Base-by-base conservation (phyloP, 2,329 filamentous ascomycete genomes). In the Penicillium psychrosexuale region DNA sequence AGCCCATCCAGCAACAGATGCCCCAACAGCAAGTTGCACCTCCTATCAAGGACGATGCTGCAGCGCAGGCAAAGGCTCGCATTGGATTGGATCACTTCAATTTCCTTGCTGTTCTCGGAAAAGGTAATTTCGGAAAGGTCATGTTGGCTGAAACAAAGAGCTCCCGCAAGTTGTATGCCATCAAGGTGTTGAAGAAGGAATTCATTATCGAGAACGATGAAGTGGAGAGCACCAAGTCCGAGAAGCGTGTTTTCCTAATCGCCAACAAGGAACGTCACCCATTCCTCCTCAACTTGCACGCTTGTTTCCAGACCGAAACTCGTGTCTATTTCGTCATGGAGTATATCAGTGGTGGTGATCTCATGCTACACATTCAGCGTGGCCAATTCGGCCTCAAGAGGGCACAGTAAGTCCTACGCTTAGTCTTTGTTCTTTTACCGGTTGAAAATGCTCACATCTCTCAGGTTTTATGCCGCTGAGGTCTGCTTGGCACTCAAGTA, bases 161-260 rank as follows among this genome's bases (percentile, higher is more conserved):
- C 52, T 86, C 89, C 9, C 90, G 92, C 74, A 89, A 93, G 73
- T 81, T 99, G 8, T 99, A 97, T 72, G 94, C 94, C 54, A 99
- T 99, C 75, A 99, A 99, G 77, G 94, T 99, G 36, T 79, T 99
- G 65, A 99, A 99, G 83, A 99, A 99, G 78, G 94, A 99, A 74
- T 99, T 99, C 73, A 99, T 99, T 70, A 99, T 99, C 59, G 95
- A 99, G 72, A 96, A 99, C 62, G 94, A 99, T 70, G 94, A 99
- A 78, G 94, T 99, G 8, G 94, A 99, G 75, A 97, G 93, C 75
- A 97, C 91, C 39, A 86, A 93, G 61, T 99, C 94, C 0, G 94
- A 99, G 76, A 99, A 99, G 83, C 84, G 94, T 61, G 95, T 99
- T 15, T 96, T 97, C 78, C 74, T 99, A 72, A 89, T 99, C 70